Conservation (phyloP, 2,329 filamentous ascomycete species). For the Mariannaea sp. region DNA sequence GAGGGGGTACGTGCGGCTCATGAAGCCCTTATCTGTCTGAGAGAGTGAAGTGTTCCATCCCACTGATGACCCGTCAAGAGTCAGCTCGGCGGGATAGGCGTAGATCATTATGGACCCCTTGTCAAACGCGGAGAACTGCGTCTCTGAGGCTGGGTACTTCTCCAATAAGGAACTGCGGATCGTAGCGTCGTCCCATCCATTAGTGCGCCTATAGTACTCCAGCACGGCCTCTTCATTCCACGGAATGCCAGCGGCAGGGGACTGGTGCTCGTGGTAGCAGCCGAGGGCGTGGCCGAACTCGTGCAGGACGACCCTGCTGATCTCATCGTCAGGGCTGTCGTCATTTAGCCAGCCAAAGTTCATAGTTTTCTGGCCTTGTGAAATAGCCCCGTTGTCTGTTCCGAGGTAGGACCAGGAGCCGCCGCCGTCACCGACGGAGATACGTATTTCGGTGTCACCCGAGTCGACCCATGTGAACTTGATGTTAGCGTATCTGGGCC, state of each 20-base stretch:
- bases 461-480: slow-evolving; percentile 14
- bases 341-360: slow-evolving; percentile 7
- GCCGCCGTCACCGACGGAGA: not conserved
- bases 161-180: not conserved
- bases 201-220: slow-evolving; percentile 5
- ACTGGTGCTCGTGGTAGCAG: slow-evolving; percentile 14
- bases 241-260: slow-evolving; percentile 2
- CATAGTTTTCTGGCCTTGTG: slow-evolving; percentile 1
- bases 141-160: not conserved
- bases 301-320: slow-evolving; percentile 4
- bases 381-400: not conserved
- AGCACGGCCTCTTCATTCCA: slow-evolving; percentile 19
- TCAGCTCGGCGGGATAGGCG: slow-evolving; percentile 22
- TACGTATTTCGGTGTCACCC: slow-evolving; percentile 14
- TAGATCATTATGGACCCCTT: slow-evolving; percentile 33
- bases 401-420: slow-evolving; percentile 5
- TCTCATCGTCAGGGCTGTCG: not conserved
- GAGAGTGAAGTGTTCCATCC: slow-evolving; percentile 27
- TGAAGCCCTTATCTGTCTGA: slow-evolving; percentile 28
- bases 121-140: slow-evolving; percentile 25
- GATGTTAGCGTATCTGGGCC: slow-evolving; percentile 11
- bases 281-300: slow-evolving; percentile 22
- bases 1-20: slow-evolving; percentile 21
- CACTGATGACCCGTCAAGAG: slow-evolving; percentile 15
- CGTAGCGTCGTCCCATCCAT: slow-evolving; percentile 12